Base-by-base conservation (phyloP, 805 yeast genomes). In the Candida insectalens region DNA sequence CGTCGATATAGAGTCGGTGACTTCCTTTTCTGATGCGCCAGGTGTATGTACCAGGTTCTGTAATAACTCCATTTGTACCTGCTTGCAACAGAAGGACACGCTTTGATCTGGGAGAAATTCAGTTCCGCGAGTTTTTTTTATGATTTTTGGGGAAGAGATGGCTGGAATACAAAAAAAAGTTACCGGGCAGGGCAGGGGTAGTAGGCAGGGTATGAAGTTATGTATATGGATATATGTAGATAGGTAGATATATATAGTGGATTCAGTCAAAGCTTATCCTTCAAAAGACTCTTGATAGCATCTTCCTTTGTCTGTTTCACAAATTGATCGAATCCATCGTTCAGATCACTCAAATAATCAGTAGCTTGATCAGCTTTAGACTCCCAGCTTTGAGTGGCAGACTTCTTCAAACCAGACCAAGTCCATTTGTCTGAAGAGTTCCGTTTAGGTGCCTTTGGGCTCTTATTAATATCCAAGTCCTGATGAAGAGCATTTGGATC, bases 1-100 rank as follows among this genome's bases (percentile, higher is more conserved):
- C 4, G 92, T 84, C 5, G 89, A 75, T 39, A 92, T 89, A 10
- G 95, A 81, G 49, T 83, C 94, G 45, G 79, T 84, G 50, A 64
- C 57, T 62, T 52, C 67, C 61, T 52, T 47, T 34, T 51, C 55
- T 12, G 57, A 46, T 19, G 57, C 53, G 14, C 35, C 36, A n/a
- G 36, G 54, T 39, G 61, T 46, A 43, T 47, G 51, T 42, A 59
- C 55, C 18, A 57, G 43, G 35, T 53, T 56, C 34, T 58, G 59
- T 22, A 59, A 38, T 17, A 57, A 32, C 29, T 57, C 62, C 62
- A 57, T 57, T 15, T 6, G 7, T 25, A 10, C 7, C 8, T 10
- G 14, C 14, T n/a, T n/a, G n/a, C n/a, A n/a, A n/a, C n/a, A n/a
- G n/a, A n/a, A n/a, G n/a, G 13, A 23, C n/a, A n/a, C n/a, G n/a